Percentiles rank a stretch among this genome's conserved stretches.
Conservation (phyloP, 768 basidiomycete genomes). For the Candolleomyces aberdarensis region DNA sequence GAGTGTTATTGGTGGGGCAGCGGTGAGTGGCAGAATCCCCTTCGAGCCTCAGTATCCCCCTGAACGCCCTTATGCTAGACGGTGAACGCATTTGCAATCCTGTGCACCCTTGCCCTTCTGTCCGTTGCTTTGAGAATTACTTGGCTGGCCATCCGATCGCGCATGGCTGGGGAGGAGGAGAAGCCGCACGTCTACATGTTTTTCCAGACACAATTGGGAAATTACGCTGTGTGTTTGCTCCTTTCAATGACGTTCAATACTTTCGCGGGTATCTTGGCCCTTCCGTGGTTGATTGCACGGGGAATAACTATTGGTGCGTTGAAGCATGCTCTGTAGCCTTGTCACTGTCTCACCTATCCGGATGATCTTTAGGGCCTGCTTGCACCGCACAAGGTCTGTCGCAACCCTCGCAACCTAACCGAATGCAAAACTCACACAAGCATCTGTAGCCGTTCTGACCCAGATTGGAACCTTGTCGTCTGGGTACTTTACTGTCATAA, state of each 20-base stretch:
- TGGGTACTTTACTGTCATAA: constrained; percentile 62
- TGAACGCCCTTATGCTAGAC: constrained; percentile 24
- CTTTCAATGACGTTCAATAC: constrained; percentile 54
- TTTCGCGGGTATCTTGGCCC: constrained; percentile 50
- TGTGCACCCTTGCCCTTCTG: constrained; percentile 51
- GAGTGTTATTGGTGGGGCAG: constrained; percentile 31
- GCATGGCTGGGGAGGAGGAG: constrained; percentile 21
- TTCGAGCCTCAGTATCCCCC: too few relatives aligned
- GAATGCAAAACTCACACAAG: constrained; percentile 1
- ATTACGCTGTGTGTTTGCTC: constrained; percentile 63
- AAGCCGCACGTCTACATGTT: constrained; percentile 51
- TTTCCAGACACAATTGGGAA: constrained; percentile 70
- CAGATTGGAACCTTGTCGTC: constrained; percentile 60
- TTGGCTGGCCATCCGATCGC: constrained; percentile 41
- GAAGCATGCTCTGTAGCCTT: neutral
- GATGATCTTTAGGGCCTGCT: constrained; percentile 31
- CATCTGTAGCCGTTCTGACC: constrained; percentile 46
- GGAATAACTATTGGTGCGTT: constrained; percentile 48
- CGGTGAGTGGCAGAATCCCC: constrained; percentile 26
- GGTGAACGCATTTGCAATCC: constrained; percentile 49
- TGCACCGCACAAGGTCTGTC: constrained; percentile 61
- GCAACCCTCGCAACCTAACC: neutral
- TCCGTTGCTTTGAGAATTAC: constrained; percentile 46
- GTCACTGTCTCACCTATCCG: neutral
- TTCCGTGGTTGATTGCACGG: constrained; percentile 44